phyloP scores from a whole-genome alignment of 371 early-diverging fungal species.

The Mortierella polycephala region DNA sequence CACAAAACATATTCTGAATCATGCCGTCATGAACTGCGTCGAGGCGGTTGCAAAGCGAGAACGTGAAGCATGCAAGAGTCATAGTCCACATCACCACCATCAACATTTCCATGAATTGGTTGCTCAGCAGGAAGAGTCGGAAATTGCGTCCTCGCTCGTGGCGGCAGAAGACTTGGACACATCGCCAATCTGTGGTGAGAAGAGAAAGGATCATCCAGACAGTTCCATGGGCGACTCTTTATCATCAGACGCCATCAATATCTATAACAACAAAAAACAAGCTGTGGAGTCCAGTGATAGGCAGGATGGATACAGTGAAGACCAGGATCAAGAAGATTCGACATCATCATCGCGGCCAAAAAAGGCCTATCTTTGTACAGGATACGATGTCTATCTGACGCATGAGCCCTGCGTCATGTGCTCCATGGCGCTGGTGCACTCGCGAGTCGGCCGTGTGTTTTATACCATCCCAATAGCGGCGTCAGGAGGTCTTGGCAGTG shows the following conservation, averaged over 20 bases:
- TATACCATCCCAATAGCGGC: conserved; percentile 64
- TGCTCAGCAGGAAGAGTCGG: not conserved
- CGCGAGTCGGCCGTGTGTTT: conserved; percentile 80
- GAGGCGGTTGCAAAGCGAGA: conserved; percentile 58
- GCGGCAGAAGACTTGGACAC: not conserved
- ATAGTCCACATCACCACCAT: conserved; percentile 16
- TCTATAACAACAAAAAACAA: not conserved
- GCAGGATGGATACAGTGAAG: not conserved
- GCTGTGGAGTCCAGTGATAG: not conserved
- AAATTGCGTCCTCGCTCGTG: not conserved
- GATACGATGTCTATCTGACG: conserved; percentile 69
- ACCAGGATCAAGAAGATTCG: not conserved
- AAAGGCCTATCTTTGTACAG: conserved; percentile 69
- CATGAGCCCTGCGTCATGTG: conserved; percentile 82
- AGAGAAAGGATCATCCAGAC: conserved; percentile 26
- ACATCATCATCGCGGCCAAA: not conserved
- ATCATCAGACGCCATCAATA: not conserved
- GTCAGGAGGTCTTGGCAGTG: conserved; percentile 75
- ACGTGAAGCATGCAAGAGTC: conserved; percentile 14
- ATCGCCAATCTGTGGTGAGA: conserved; percentile 36
- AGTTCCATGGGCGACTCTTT: not conserved
- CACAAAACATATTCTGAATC: conserved; percentile 63
- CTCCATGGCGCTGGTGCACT: conserved; percentile 84
- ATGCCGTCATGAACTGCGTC: conserved; percentile 73
- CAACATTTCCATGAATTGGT: conserved; percentile 7